phyloP scores from a whole-genome alignment of 140 eudicot species.

The Cichorium intybus region DNA sequence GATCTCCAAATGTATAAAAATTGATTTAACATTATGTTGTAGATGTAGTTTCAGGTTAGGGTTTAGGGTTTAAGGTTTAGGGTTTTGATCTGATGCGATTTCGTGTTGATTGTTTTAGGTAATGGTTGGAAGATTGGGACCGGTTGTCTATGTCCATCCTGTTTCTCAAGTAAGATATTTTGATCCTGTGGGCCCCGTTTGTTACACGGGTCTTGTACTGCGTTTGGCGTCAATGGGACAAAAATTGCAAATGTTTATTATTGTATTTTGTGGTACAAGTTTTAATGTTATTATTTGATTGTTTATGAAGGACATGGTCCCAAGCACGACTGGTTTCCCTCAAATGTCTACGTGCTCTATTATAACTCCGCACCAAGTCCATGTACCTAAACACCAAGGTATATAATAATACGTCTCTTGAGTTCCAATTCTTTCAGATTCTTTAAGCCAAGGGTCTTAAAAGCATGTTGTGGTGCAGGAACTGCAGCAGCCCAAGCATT shows the following conservation, averaged over 20 bases:
- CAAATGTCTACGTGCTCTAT: constrained; percentile 55
- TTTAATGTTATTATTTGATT: not conserved
- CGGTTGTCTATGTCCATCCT: constrained; percentile 78
- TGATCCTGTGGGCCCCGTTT: not conserved
- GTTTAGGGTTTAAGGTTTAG: no score
- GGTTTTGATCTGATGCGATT: constrained; percentile 7
- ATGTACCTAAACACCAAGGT: constrained; percentile 85
- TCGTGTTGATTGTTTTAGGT: constrained; percentile 41
- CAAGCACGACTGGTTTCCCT: constrained; percentile 51
- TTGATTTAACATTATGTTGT: not conserved
- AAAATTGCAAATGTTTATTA: no score
- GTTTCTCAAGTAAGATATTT: constrained; percentile 62
- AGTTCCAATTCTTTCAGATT: not conserved
- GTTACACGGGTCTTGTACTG: no score
- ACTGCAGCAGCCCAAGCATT: constrained; percentile 47
- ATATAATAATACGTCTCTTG: not conserved
- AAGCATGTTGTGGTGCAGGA: constrained; percentile 38
- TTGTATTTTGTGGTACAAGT: not conserved
- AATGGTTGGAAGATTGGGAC: constrained; percentile 75
- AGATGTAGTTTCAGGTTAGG: not conserved
- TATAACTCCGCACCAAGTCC: constrained; percentile 55
- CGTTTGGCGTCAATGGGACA: no score
- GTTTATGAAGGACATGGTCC: constrained; percentile 63
- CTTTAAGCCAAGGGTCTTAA: no score
- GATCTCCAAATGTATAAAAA: constrained; percentile 64